Evolutionary conservation across 208 protist species (phyloP).

Genomic region (Trypanosoma mega): DNA sequence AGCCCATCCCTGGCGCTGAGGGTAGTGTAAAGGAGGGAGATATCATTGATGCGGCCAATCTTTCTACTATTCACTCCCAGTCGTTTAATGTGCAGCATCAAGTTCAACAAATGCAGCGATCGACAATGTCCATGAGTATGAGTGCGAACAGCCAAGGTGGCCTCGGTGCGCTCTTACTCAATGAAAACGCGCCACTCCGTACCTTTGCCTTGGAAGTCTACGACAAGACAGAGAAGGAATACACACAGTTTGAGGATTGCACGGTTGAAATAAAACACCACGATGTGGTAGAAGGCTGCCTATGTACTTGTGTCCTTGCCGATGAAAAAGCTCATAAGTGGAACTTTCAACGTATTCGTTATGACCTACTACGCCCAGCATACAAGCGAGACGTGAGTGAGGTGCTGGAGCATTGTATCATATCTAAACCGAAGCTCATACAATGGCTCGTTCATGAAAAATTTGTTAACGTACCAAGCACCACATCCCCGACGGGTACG

Average conservation of each 20-base stretch:
- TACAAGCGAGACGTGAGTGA: slow-evolving; percentile 73
- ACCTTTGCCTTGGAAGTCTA: slow-evolving; percentile 80
- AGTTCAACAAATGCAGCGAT: slow-evolving; percentile 16
- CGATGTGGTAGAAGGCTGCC: slow-evolving; percentile 75
- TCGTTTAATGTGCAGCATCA: not conserved
- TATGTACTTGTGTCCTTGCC: slow-evolving; percentile 65
- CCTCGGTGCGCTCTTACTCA: not conserved
- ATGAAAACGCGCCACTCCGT: slow-evolving; percentile 32
- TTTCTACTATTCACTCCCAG: not conserved
- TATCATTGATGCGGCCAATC: slow-evolving; percentile 3
- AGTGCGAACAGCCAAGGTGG: slow-evolving; percentile 1
- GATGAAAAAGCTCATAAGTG: slow-evolving; percentile 45
- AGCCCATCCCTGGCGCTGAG: not conserved
- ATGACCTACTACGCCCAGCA: slow-evolving; percentile 66
- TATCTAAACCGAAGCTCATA: slow-evolving; percentile 62
- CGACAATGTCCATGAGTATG: slow-evolving; percentile 4
- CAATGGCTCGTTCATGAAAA: slow-evolving; percentile 66
- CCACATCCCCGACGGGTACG: not conserved
- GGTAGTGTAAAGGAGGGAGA: slow-evolving; percentile 13
- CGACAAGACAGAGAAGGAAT: slow-evolving; percentile 78
- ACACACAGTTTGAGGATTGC: slow-evolving; percentile 67
- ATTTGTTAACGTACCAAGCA: slow-evolving; percentile 31
- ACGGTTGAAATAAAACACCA: slow-evolving; percentile 65
- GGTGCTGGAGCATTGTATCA: slow-evolving; percentile 61
- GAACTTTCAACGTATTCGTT: slow-evolving; percentile 64